These are phyloP conservation scores for Carex kokanica DNA, from an alignment of 176 grass and related monocot species.

Conservation along the genomic window DNA sequence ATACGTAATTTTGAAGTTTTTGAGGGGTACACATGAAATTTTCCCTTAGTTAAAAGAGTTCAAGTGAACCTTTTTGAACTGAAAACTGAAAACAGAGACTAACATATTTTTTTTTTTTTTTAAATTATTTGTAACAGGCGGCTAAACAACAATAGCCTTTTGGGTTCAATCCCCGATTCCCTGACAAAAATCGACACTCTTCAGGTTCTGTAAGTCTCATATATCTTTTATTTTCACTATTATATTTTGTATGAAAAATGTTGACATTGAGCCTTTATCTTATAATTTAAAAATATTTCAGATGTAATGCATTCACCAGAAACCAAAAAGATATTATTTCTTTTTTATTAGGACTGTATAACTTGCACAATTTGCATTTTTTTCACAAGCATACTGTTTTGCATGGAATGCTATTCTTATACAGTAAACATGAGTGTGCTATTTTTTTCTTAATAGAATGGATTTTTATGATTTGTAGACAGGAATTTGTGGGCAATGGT, in stretches of 20 bases:
- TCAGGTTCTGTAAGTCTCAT: slow-evolving; percentile 75
- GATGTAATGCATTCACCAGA: not conserved
- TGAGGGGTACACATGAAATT: too few species aligned
- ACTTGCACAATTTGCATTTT: not conserved
- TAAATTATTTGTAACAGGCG: slow-evolving; percentile 54
- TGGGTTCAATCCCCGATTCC: slow-evolving; percentile 45
- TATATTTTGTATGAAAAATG: not conserved
- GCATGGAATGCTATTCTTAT: too few species aligned
- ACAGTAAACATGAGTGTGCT: not conserved
- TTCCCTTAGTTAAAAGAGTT: not conserved
- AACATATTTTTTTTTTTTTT: not conserved
- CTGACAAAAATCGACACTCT: slow-evolving; percentile 55
- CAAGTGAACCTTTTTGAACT: slow-evolving; percentile 8
- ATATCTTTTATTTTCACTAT: not conserved
- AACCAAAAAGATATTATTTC: not conserved
- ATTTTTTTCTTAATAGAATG: not conserved
- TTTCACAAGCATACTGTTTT: not conserved
- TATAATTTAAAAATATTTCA: not conserved
- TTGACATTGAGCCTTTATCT: not conserved
- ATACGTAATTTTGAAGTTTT: too few species aligned
- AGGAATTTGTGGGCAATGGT: not conserved
- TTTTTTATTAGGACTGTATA: not conserved
- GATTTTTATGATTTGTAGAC: not conserved
- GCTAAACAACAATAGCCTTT: slow-evolving; percentile 74
- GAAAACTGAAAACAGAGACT: not conserved